phyloP scores from a whole-genome alignment of 164 flowering plant species.

The Malania oleifera region DNA sequence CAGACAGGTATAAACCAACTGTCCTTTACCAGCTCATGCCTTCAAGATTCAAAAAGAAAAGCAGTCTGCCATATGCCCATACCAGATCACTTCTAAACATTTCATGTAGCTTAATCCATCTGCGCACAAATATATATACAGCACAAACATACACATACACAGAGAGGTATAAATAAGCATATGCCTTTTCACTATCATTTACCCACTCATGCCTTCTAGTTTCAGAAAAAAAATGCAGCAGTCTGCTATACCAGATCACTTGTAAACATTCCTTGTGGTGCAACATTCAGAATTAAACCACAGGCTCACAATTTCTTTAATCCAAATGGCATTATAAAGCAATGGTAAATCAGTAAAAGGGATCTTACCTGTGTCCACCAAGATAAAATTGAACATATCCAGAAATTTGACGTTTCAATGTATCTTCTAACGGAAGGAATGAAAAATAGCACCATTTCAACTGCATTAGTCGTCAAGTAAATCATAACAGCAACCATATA shows the following conservation, averaged over 20 bases:
- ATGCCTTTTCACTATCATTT: background rate
- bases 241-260: background rate
- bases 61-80: too few relatives aligned
- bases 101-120: too few relatives aligned
- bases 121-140: background rate
- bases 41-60: too few relatives aligned
- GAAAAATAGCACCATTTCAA: slow-evolving; percentile 74
- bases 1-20: too few relatives aligned
- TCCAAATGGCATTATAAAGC: background rate
- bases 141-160: background rate
- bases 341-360: background rate
- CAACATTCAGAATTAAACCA: background rate
- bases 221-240: background rate
- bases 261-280: background rate
- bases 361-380: slow-evolving; percentile 87
- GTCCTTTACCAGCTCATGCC: too few relatives aligned
- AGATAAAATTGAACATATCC: slow-evolving; percentile 43
- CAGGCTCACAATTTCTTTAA: background rate
- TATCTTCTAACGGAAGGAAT: slow-evolving; percentile 77
- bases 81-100: too few relatives aligned
- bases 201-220: background rate
- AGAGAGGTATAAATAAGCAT: background rate
- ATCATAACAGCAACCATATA: slow-evolving; percentile 74
- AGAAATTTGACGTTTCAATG: slow-evolving; percentile 72
- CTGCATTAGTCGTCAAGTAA: slow-evolving; percentile 66